These are phyloP conservation scores for Candida mattraensis DNA, from an alignment of 805 yeast genomes.

Conservation along the genomic window DNA sequence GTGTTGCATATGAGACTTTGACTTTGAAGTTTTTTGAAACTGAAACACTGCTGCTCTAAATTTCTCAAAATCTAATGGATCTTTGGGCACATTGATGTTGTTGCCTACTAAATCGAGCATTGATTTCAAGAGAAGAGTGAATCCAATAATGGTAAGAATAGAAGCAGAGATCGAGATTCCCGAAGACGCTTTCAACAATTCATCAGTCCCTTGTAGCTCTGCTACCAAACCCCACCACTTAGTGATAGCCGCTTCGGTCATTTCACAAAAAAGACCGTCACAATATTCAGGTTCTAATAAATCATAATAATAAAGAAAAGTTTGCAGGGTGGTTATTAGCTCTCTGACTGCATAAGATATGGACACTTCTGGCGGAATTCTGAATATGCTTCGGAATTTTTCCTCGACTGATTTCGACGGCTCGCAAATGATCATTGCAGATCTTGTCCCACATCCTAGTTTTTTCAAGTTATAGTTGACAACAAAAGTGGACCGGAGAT, in stretches of 20 bases:
- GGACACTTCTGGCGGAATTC: slow-evolving; percentile 53
- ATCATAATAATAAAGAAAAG: slow-evolving; percentile 74
- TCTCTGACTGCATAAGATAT: slow-evolving; percentile 69
- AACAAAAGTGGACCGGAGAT: slow-evolving; percentile 52
- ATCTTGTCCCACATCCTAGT: slow-evolving; percentile 81
- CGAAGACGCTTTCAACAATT: slow-evolving; percentile 24
- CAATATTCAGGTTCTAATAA: slow-evolving; percentile 65
- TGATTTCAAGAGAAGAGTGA: slow-evolving; percentile 63
- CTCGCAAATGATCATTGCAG: slow-evolving; percentile 66
- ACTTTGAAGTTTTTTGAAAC: slow-evolving; percentile 58
- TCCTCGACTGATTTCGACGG: slow-evolving; percentile 79
- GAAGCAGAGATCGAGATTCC: slow-evolving; percentile 39
- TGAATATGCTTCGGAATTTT: slow-evolving; percentile 75
- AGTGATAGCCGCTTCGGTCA: slow-evolving; percentile 67
- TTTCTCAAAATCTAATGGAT: slow-evolving; percentile 74
- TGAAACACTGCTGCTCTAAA: slow-evolving; percentile 67
- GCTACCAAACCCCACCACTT: slow-evolving; percentile 73
- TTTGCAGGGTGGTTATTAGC: slow-evolving; percentile 71
- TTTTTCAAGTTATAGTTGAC: slow-evolving; percentile 77
- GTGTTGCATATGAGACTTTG: slow-evolving; percentile 3
- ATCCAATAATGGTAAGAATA: slow-evolving; percentile 78
- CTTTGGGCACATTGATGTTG: slow-evolving; percentile 68
- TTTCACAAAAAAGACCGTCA: slow-evolving; percentile 82
- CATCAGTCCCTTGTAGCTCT: slow-evolving; percentile 34
- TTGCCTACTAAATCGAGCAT: slow-evolving; percentile 59